These are phyloP conservation scores for Paraphaeosphaeria sporulosa DNA, from an alignment of 2,329 filamentous ascomycete species.

Conservation along the genomic window DNA sequence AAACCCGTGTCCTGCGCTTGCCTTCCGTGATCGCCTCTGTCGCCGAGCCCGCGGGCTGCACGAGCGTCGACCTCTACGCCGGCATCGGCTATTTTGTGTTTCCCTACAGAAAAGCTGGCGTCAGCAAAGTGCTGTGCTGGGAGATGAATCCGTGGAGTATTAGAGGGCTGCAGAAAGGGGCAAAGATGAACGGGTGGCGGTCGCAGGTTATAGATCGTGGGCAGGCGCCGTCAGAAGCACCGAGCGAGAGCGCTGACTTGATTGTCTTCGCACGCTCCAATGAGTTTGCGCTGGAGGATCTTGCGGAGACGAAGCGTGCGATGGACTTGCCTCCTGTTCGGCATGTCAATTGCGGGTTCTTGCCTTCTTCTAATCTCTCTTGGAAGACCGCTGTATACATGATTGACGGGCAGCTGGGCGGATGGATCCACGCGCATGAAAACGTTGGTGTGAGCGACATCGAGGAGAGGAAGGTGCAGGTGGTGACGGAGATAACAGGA, in stretches of 20 bases:
- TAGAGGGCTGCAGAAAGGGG: conserved; percentile 54
- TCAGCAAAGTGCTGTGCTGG: conserved; percentile 79
- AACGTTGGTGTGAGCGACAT: conserved; percentile 57
- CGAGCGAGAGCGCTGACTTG: conserved; percentile 30
- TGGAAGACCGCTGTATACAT: conserved; percentile 60
- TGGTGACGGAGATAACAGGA: conserved; percentile 51
- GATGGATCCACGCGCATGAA: conserved; percentile 69
- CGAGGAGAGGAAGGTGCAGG: conserved; percentile 36
- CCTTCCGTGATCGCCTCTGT: conserved; percentile 40
- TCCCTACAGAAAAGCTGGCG: conserved; percentile 75
- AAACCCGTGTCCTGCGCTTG: conserved; percentile 72
- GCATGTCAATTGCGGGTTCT: conserved; percentile 66
- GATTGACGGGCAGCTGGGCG: conserved; percentile 55
- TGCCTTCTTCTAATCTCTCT: conserved; percentile 60
- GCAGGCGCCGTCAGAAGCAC: neutral
- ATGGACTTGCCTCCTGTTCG: conserved; percentile 50
- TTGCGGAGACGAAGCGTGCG: neutral
- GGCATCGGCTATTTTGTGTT: conserved; percentile 96
- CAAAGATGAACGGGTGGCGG: conserved; percentile 51
- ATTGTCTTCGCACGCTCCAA: conserved; percentile 54
- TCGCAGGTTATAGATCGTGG: conserved; percentile 8
- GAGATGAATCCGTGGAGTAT: conserved; percentile 74
- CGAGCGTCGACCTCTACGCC: conserved; percentile 80
- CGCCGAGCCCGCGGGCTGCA: conserved; percentile 24
- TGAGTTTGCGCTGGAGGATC: conserved; percentile 32